These are phyloP conservation scores for Phytopythium kandeliae DNA, from an alignment of 352 stramenopile species.

Conservation along the genomic window DNA sequence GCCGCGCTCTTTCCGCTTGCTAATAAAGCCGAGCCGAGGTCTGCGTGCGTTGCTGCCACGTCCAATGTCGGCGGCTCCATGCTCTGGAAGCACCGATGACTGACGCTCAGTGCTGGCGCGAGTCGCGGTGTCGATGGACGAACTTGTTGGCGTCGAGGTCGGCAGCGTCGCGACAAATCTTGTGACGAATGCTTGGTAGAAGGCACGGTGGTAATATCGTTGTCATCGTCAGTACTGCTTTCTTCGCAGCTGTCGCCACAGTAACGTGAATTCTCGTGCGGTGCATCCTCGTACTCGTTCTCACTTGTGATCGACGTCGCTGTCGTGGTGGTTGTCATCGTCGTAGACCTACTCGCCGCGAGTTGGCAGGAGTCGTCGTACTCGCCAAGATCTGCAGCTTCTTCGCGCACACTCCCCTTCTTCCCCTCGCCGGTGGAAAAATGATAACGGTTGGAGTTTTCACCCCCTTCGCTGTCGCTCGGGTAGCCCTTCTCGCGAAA, in stretches of 20 bases:
- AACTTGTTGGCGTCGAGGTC: background rate
- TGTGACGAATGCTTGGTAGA: background rate
- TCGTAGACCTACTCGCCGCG: background rate
- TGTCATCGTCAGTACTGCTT: slow-evolving; percentile 1
- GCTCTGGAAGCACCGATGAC: background rate
- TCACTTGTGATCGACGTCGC: background rate
- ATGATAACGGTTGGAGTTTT: slow-evolving; percentile 12
- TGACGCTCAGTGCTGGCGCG: slow-evolving; percentile 1
- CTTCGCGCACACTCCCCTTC: slow-evolving; percentile 16
- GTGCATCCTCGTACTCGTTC: slow-evolving; percentile 3
- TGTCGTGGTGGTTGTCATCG: background rate
- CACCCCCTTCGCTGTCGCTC: slow-evolving; percentile 11
- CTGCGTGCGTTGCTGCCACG: slow-evolving; percentile 38
- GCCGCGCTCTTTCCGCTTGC: slow-evolving; percentile 33
- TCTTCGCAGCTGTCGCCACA: slow-evolving; percentile 1
- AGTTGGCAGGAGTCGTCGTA: background rate
- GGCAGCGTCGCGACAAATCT: background rate
- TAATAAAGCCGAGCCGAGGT: slow-evolving; percentile 44
- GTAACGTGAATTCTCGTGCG: slow-evolving; percentile 6
- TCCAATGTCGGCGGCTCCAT: slow-evolving; percentile 27
- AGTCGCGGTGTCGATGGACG: slow-evolving; percentile 1
- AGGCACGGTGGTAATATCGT: background rate
- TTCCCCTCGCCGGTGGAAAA: slow-evolving; percentile 3
- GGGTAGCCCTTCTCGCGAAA: slow-evolving; percentile 28
- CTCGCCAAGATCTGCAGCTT: slow-evolving; percentile 1